phyloP scores from a whole-genome alignment of 2,329 filamentous ascomycete species.

The Cryphonectria parasitica region DNA sequence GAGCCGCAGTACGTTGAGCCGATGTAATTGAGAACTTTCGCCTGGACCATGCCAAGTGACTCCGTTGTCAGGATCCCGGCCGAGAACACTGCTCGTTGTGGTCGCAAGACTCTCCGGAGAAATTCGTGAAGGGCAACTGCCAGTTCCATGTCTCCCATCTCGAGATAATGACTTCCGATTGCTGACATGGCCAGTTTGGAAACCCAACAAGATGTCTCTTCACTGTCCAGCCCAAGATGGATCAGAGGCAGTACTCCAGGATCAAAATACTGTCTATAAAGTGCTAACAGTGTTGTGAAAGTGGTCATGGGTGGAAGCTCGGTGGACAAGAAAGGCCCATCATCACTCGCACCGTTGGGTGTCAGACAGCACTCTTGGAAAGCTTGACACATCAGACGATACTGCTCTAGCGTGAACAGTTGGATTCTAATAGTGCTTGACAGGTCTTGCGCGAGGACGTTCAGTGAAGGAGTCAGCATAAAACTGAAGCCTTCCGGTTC shows the following conservation, averaged over 20 bases:
- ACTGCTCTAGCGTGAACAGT: conserved; percentile 12
- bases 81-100: background rate
- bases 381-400: conserved; percentile 19
- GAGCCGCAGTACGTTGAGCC: conserved; percentile 21
- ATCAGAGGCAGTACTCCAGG: conserved; percentile 19
- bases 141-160: conserved; percentile 7
- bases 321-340: conserved; percentile 1
- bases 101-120: conserved; percentile 20
- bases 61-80: background rate
- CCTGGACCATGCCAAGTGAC: conserved; percentile 8
- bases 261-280: conserved; percentile 21
- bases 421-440: background rate
- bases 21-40: conserved; percentile 24
- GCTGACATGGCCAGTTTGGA: conserved; percentile 22
- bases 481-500: conserved; percentile 13
- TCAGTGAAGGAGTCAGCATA: background rate
- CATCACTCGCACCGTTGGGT: background rate
- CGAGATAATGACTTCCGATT: conserved; percentile 22
- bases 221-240: background rate
- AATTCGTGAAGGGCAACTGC: conserved; percentile 22
- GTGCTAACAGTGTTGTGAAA: conserved; percentile 13
- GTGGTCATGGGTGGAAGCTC: conserved; percentile 12
- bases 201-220: conserved; percentile 5
- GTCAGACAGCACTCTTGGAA: conserved; percentile 20
- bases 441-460: background rate